Conservation (phyloP, 2,329 filamentous ascomycete species). For the Paecilomyces niveus region DNA sequence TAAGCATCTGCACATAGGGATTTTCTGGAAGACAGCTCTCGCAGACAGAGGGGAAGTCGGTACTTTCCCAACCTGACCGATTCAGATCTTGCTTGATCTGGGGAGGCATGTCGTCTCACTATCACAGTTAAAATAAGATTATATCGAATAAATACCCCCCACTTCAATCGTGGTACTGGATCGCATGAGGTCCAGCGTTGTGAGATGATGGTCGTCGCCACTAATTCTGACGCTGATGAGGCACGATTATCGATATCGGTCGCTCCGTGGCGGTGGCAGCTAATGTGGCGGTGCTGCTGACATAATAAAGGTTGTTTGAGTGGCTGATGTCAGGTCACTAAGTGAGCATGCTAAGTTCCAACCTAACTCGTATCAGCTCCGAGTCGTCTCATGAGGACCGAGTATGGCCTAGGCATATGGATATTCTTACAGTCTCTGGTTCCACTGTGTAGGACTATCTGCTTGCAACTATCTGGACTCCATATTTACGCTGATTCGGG, state of each 20-base stretch:
- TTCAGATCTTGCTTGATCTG: conserved; percentile 97
- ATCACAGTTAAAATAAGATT: not conserved
- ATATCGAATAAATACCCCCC: not conserved
- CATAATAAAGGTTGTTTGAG: not conserved
- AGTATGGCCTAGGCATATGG: no score
- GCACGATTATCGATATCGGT: not conserved
- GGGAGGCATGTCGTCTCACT: conserved; percentile 52
- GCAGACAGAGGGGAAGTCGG: conserved; percentile 47
- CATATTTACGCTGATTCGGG: no score
- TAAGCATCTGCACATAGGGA: conserved; percentile 97
- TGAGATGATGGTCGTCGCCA: not conserved
- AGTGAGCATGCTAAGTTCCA: no score
- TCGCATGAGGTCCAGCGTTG: not conserved
- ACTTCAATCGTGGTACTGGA: not conserved
- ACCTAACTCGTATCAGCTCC: no score
- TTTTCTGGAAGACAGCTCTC: conserved; percentile 95
- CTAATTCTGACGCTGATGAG: conserved; percentile 1
- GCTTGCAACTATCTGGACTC: no score
- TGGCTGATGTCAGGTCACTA: not conserved
- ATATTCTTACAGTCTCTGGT: no score
- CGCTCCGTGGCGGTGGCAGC: not conserved
- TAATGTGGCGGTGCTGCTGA: not conserved
- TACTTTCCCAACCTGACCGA: conserved; percentile 87
- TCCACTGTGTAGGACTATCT: no score
- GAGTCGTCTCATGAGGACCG: no score